Percentiles rank a stretch among this genome's conserved stretches.
Conservation (phyloP, 75 land plant species). For the Pinus tabuliformis region DNA sequence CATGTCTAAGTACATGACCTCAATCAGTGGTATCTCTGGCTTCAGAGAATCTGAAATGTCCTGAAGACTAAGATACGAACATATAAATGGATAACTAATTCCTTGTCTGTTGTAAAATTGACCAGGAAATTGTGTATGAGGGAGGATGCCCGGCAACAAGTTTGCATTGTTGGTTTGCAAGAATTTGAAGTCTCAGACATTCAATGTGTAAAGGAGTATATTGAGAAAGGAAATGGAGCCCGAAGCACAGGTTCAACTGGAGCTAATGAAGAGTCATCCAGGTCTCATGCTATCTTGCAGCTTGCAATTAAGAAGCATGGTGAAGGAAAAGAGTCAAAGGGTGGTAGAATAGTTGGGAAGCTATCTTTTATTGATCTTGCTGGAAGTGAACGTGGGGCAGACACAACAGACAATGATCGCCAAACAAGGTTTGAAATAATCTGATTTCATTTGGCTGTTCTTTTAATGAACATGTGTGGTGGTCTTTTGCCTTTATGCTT, state of each 20-base stretch:
- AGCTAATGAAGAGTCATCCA: conserved; percentile 99
- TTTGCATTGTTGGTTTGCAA: conserved; percentile 98
- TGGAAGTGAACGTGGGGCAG: conserved; percentile 99
- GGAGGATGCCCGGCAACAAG: conserved; percentile 96
- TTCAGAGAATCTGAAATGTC: not conserved
- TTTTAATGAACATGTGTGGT: not conserved
- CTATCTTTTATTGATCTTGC: conserved; percentile 99
- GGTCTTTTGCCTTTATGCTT: not conserved
- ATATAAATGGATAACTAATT: conserved; percentile 5
- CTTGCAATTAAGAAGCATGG: conserved; percentile 79
- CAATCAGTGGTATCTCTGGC: not conserved
- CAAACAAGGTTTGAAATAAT: conserved; percentile 70
- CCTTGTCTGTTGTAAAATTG: conserved; percentile 12
- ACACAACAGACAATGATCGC: conserved; percentile 98
- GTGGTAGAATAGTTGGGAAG: conserved; percentile 76
- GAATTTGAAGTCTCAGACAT: conserved; percentile 97
- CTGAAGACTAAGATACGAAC: not conserved
- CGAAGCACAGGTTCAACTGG: conserved; percentile 99
- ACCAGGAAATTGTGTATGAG: conserved; percentile 78
- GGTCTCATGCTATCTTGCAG: conserved; percentile 98
- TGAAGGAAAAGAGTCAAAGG: conserved; percentile 57
- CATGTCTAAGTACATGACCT: not conserved
- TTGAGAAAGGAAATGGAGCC: conserved; percentile 90
- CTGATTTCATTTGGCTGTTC: not conserved
- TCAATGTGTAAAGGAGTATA: conserved; percentile 85